These are phyloP conservation scores for Coleophoma eucalyptorum DNA, from an alignment of 2,329 filamentous ascomycete species.

Conservation along the genomic window DNA sequence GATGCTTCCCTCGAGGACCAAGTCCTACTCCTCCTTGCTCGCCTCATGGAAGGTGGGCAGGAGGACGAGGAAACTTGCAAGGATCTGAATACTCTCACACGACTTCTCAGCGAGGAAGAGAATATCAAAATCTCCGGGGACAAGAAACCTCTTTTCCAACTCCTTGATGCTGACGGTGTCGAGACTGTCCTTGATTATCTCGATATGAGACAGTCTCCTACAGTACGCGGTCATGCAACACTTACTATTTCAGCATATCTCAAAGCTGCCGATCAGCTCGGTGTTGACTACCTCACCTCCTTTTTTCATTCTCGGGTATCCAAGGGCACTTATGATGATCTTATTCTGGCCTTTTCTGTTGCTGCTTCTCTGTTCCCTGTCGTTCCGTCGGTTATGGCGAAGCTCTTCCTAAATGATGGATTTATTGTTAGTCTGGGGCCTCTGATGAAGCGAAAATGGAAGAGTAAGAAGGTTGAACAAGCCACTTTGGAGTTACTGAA, in stretches of 20 bases:
- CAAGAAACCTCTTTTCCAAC: conserved; percentile 39
- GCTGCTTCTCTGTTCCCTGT: conserved; percentile 85
- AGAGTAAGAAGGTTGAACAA: conserved; percentile 81
- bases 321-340: conserved; percentile 78
- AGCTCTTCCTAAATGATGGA: conserved; percentile 82
- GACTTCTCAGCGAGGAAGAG: conserved; percentile 50
- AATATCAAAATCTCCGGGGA: conserved; percentile 14
- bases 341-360: conserved; percentile 91
- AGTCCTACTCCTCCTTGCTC: conserved; percentile 61
- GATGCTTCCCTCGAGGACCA: conserved; percentile 25
- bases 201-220: conserved; percentile 73
- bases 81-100: conserved; percentile 55
- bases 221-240: conserved; percentile 76
- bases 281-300: conserved; percentile 63
- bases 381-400: conserved; percentile 68
- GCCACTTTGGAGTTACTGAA: conserved; percentile 87
- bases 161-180: conserved; percentile 70
- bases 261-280: conserved; percentile 69
- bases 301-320: conserved; percentile 72
- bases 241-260: conserved; percentile 81
- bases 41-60: conserved; percentile 85
- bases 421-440: conserved; percentile 76
- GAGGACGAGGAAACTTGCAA: conserved; percentile 70
- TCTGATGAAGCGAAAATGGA: conserved; percentile 75
- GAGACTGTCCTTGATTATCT: conserved; percentile 84